phyloP scores from a whole-genome alignment of 169 alveolate species.

The Eimeria sp. region DNA sequence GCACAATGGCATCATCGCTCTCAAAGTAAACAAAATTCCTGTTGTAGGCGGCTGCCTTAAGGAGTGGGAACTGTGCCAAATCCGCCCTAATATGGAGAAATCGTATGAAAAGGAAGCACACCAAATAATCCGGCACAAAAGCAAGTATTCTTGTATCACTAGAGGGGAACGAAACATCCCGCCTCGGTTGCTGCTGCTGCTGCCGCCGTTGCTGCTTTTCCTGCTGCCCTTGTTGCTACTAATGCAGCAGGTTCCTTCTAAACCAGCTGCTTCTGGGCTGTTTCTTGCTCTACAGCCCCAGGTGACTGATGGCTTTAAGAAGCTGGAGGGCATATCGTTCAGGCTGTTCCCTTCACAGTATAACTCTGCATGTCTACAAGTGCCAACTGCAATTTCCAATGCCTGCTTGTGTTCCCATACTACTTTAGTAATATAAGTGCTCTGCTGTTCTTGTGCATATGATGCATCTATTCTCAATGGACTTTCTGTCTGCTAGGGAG shows the following conservation, averaged over 20 bases:
- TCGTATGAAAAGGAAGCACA: neutral
- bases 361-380: neutral
- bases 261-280: neutral
- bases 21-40: slow-evolving; percentile 84
- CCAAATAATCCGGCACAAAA: neutral
- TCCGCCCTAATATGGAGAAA: slow-evolving; percentile 18
- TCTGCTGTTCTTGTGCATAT: too few relatives aligned
- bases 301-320: neutral
- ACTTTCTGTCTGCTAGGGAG: too few relatives aligned
- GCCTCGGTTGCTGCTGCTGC: too few relatives aligned
- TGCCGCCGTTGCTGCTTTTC: too few relatives aligned
- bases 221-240: too few relatives aligned
- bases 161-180: neutral
- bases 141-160: neutral
- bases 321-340: neutral
- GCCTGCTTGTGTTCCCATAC: too few relatives aligned
- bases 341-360: neutral
- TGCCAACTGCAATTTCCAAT: neutral
- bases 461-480: too few relatives aligned
- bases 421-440: too few relatives aligned
- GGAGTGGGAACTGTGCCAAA: slow-evolving; percentile 20
- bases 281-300: neutral
- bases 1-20: slow-evolving; percentile 85
- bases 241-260: too few relatives aligned
- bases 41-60: slow-evolving; percentile 73